Base-by-base conservation (phyloP, 2,329 filamentous ascomycete genomes). In the Lithohypha guttulata region DNA sequence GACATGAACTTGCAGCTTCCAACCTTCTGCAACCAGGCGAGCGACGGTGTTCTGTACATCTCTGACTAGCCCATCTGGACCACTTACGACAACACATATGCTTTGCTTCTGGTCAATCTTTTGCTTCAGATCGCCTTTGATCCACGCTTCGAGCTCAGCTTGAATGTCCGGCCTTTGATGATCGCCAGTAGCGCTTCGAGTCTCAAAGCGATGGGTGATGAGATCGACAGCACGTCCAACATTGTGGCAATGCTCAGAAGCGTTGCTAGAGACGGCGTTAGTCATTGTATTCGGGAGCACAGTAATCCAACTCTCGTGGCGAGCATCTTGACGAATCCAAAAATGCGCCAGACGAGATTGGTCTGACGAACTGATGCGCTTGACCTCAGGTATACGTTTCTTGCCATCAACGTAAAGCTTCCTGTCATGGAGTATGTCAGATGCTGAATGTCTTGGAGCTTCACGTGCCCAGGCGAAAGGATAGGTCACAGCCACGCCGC, bases 401-500 rank as follows among this genome's bases (percentile, higher is more conserved):
- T 14, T 9, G 3, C 49, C 46, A 21, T 44, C 32, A 7, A 31
- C 17, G 33, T 50, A 52, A 3, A 46, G 17, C 5, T 34, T 41
- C 20, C 48, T 41, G 23, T 43, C 36, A 29, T 42, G 42, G 2
- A 49, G 29, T 10, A 46, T 13, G 9, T 46, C 39, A 15, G 43
- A 31, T 3, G 34, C 27, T 38, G 22, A 6, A 25, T 6, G 4
- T 6, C 30, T 18, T 15, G 42, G 23, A 22, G 46, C 44, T 15
- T 42, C 42, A 2, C 47, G 30, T 11, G 42, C 41, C 49, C 49
- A 52, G 1, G 73, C 61, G 2, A 81, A 59, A 0, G 76, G 75
- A 51, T 77, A 78, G 0, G 70, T 68, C 17, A 80, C 76, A 2
- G 75, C 77, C 30, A 81, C 77, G 4, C 77, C 77, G 19, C 71